These are phyloP conservation scores for Alternaria sp. DNA, from an alignment of 2,329 filamentous ascomycete genomes.

Conservation along the genomic window DNA sequence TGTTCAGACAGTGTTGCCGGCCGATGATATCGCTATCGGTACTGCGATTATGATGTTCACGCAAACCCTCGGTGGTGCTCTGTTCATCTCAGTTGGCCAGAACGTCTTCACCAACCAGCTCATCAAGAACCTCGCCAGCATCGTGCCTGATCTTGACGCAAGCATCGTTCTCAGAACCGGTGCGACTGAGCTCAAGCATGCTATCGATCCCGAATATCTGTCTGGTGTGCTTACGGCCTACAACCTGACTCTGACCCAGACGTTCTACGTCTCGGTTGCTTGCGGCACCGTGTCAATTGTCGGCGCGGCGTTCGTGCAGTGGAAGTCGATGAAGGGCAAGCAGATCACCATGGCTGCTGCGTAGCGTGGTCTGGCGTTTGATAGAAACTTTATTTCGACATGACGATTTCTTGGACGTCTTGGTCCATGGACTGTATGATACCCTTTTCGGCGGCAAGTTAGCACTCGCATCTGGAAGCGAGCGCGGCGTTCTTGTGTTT, in stretches of 20 bases:
- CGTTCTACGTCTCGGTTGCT: slow-evolving; percentile 68
- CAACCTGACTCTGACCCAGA: slow-evolving; percentile 66
- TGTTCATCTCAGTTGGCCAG: slow-evolving; percentile 60
- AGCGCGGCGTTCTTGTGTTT: slow-evolving; percentile 13
- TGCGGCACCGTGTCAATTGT: slow-evolving; percentile 63
- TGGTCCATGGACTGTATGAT: slow-evolving; percentile 9
- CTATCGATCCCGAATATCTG: slow-evolving; percentile 56
- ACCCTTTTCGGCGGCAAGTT: slow-evolving; percentile 9
- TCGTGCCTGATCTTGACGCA: slow-evolving; percentile 54
- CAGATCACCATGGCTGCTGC: slow-evolving; percentile 52
- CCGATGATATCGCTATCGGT: slow-evolving; percentile 56
- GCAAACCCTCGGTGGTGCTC: slow-evolving; percentile 58
- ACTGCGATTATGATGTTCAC: slow-evolving; percentile 59
- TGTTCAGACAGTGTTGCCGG: slow-evolving; percentile 55
- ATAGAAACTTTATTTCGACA: background rate
- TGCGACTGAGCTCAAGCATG: slow-evolving; percentile 66
- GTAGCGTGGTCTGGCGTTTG: slow-evolving; percentile 8
- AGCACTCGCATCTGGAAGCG: slow-evolving; percentile 8
- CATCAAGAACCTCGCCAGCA: slow-evolving; percentile 50
- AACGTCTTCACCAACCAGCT: slow-evolving; percentile 61
- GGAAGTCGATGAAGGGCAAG: slow-evolving; percentile 71
- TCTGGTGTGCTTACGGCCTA: slow-evolving; percentile 68
- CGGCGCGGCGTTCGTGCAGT: slow-evolving; percentile 66
- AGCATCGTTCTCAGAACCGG: slow-evolving; percentile 56
- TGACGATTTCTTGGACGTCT: background rate